These are phyloP conservation scores for Pedinophyceae sp. DNA, from an alignment of 139 green algal genomes.

Conservation along the genomic window DNA sequence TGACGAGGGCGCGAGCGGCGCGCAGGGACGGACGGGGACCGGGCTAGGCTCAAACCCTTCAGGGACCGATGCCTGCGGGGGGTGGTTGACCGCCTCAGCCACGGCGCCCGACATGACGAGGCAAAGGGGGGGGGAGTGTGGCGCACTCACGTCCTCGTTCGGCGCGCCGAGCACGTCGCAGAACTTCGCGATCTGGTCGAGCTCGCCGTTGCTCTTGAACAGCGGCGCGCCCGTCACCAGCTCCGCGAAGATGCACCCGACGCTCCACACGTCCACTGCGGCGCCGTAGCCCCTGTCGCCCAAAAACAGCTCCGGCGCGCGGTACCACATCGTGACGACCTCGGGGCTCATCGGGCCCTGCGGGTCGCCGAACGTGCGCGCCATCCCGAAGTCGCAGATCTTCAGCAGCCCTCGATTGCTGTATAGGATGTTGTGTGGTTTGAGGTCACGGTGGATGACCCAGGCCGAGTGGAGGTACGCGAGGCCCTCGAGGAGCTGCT, in stretches of 20 bases:
- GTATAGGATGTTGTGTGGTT: slow-evolving; percentile 96
- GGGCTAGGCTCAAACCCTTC: too few species aligned
- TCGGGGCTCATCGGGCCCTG: slow-evolving; percentile 47
- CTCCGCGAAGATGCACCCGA: slow-evolving; percentile 87
- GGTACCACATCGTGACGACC: slow-evolving; percentile 76
- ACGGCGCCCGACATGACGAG: too few species aligned
- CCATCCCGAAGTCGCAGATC: slow-evolving; percentile 96
- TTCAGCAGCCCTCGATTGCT: slow-evolving; percentile 85
- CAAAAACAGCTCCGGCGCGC: slow-evolving; percentile 76
- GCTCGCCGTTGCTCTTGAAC: slow-evolving; percentile 49
- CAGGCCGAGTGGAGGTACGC: slow-evolving; percentile 79
- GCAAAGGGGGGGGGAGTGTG: too few species aligned
- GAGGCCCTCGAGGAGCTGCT: slow-evolving; percentile 72
- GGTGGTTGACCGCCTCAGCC: too few species aligned
- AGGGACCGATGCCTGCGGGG: too few species aligned
- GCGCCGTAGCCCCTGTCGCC: slow-evolving; percentile 63
- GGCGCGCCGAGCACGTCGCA: slow-evolving; percentile 57
- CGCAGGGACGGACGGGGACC: too few species aligned
- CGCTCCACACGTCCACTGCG: slow-evolving; percentile 72
- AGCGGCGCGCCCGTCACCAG: slow-evolving; percentile 49
- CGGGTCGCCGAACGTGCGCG: slow-evolving; percentile 51
- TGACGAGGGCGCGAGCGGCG: too few species aligned
- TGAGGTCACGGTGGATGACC: slow-evolving; percentile 79
- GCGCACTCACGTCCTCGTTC: too few species aligned
- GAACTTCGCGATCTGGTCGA: slow-evolving; percentile 62